phyloP scores from a whole-genome alignment of 306 rosid species.

The Gynostemma pentaphyllum region DNA sequence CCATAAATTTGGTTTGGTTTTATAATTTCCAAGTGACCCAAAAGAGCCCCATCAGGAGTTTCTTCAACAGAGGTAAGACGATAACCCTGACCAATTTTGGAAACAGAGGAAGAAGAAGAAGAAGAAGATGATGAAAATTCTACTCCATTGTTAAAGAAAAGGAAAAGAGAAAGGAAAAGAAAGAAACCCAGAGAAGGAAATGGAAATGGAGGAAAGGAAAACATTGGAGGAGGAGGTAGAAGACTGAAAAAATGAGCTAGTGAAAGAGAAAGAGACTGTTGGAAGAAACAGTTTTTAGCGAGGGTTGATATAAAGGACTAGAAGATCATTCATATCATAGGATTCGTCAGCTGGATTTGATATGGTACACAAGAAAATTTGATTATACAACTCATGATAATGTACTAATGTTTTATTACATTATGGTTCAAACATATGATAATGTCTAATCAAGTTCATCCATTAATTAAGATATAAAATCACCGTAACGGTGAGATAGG shows the following conservation, averaged over 20 bases:
- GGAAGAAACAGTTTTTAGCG: background rate
- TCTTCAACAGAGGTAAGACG: constrained; percentile 62
- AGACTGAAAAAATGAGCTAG: background rate
- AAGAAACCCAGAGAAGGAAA: constrained; percentile 19
- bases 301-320: background rate
- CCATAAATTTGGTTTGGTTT: constrained; percentile 50
- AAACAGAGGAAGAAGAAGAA: constrained; percentile 23
- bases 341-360: constrained; percentile 10
- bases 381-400: background rate
- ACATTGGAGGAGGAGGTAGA: background rate
- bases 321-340: constrained; percentile 1
- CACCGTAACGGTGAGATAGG: too few species aligned
- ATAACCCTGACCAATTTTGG: constrained; percentile 74
- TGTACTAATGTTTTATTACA: background rate
- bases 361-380: background rate
- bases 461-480: background rate
- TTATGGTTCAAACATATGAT: background rate
- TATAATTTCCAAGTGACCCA: constrained; percentile 57
- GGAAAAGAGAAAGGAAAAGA: constrained; percentile 15
- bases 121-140: constrained; percentile 18
- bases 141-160: constrained; percentile 15
- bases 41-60: constrained; percentile 50
- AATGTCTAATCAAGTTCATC: background rate
- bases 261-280: background rate
- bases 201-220: constrained; percentile 7